These are phyloP conservation scores for Anethum foeniculum DNA, from an alignment of 140 eudicot genomes.

Conservation along the genomic window DNA sequence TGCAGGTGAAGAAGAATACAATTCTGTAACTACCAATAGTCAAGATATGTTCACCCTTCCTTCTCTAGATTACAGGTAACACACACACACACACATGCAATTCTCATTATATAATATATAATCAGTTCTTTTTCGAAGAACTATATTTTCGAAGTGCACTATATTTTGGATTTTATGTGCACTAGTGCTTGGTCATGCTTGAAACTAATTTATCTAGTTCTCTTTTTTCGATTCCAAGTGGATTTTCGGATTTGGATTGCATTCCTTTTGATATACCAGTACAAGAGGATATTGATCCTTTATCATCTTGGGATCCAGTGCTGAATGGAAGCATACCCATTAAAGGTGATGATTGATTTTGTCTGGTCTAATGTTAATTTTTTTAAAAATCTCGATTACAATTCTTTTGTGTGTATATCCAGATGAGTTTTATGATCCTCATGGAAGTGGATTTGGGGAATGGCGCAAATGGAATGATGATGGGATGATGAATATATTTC, in stretches of 20 bases:
- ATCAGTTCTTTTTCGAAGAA: background rate
- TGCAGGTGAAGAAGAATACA: background rate
- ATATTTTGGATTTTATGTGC: background rate
- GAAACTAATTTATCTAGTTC: background rate
- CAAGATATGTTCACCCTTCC: background rate
- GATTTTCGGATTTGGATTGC: background rate
- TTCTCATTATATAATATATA: background rate
- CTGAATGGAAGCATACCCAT: constrained; percentile 13
- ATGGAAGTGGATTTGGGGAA: background rate
- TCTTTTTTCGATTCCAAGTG: background rate
- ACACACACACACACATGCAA: background rate
- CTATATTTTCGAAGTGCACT: too few species aligned
- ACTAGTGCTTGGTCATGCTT: background rate
- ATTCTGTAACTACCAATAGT: background rate
- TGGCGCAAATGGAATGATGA: background rate
- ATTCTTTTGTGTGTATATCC: background rate
- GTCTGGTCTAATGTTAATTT: background rate
- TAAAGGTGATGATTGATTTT: constrained; percentile 11
- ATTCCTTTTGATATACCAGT: constrained; percentile 10
- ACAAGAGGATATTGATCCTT: constrained; percentile 22
- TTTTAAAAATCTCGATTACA: background rate
- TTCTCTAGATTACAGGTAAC: constrained; percentile 1
- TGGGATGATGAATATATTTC: background rate
- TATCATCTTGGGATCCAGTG: constrained; percentile 30
- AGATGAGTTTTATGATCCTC: background rate